Base-by-base conservation (phyloP, 2,329 filamentous ascomycete species). In the Trichoderma sp. region DNA sequence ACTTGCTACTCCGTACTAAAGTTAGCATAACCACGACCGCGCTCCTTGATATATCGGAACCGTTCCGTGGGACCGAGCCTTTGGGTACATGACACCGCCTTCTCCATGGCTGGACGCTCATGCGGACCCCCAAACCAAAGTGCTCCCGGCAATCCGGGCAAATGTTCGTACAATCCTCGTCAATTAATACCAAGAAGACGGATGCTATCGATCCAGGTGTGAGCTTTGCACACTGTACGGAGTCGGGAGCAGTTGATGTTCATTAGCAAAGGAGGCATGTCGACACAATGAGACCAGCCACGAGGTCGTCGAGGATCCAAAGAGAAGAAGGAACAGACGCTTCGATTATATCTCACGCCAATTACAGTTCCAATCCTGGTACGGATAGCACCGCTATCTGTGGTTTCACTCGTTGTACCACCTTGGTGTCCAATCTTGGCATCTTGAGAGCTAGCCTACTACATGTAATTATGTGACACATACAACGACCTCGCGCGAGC, bases 1-100 rank as follows among this genome's bases (percentile, higher is more conserved):
- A 34, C 6, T n/a, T 7, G 14, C 34, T 43, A 34, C 34, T 41
- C 30, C 34, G 34, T 43, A 43, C 44, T 21, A 48, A 48, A 14
- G 10, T 15, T 34, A 7, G 50, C 21, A 24, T 24, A 2, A 24
- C 21, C 21, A 24, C 3, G 21, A 24, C 21, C 21, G 21, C 21
- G 21, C 43, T 45, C 48, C 50, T 55, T 62, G 34, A 63, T 45
- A 39, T 39, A 15, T 54, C 60, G 60, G 60, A 55, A 26, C 26
- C 43, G 30, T 55, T 54, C 50, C 50, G 48, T 34, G 56, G 56
- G 41, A 59, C 56, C 56, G 44, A 59, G 56, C 41, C 26, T n/a
- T 59, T 59, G 56, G 56, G 55, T n/a, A n/a, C n/a, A n/a, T n/a
- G n/a, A n/a, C n/a, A n/a, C n/a, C n/a, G n/a, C n/a, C n/a, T n/a